These are phyloP conservation scores for Prinsepia uniflora DNA, from an alignment of 306 rosid species.

Conservation along the genomic window DNA sequence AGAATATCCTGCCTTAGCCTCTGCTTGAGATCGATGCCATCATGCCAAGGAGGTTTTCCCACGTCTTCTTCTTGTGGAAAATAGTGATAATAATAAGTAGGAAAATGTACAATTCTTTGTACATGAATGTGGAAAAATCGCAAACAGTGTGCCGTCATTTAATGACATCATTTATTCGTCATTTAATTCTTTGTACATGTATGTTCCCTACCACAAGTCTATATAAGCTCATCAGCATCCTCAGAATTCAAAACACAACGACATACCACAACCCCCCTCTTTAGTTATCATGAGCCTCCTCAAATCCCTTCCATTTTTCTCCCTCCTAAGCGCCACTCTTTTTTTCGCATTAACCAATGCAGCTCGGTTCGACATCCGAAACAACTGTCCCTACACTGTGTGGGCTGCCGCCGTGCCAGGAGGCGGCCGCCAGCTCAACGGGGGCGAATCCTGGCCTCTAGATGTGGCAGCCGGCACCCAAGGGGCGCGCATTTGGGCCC, in stretches of 20 bases:
- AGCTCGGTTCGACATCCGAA: slow-evolving; percentile 14
- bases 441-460: slow-evolving; percentile 8
- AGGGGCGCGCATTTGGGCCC: slow-evolving; percentile 9
- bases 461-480: background rate
- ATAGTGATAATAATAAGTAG: too few species aligned
- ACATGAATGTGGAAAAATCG: too few species aligned
- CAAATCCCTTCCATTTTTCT: slow-evolving; percentile 44
- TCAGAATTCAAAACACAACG: background rate
- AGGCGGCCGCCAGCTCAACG: slow-evolving; percentile 13
- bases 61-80: background rate
- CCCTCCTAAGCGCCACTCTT: slow-evolving; percentile 16
- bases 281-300: slow-evolving; percentile 26
- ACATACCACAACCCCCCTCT: background rate
- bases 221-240: background rate
- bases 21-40: too few species aligned
- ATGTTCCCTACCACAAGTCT: background rate
- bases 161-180: background rate
- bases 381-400: slow-evolving; percentile 16
- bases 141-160: background rate
- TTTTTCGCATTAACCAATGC: slow-evolving; percentile 29
- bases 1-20: too few species aligned
- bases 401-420: slow-evolving; percentile 26
- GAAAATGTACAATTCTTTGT: too few species aligned
- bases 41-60: too few species aligned
- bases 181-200: too few species aligned